Evolutionary conservation across 2,329 filamentous ascomycete genomes (phyloP), one percentile per base, ranked within the genome.

Genomic region (Raffaelea ambrosiae): DNA sequence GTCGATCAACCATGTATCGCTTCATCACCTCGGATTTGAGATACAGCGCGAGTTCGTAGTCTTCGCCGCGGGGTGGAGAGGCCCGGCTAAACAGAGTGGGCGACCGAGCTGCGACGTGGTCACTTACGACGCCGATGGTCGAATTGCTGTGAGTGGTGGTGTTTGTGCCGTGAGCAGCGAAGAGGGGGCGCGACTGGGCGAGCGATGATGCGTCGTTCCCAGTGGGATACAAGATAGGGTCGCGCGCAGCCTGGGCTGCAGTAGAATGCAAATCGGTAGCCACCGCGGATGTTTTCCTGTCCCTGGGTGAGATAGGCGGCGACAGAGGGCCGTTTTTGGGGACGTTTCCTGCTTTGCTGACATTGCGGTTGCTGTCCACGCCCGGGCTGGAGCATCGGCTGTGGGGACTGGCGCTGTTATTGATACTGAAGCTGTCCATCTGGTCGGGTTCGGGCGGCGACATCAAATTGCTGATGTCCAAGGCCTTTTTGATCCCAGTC

Each of bases 361-460:
- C n/a, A n/a, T n/a, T n/a, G 3, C 23, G 13, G 41, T 16, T 18
- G 22, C 20, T 29, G 20, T 10, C 8, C 47, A 50, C 59, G 46
- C 19, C 19, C 29, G 40, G 13, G 8, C 19, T 48, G 40, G 23
- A 18, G 20, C 23, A 43, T 44, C 44, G 58, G 50, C 53, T 51
- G 58, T 21, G 54, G 49, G 43, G 48, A 45, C 52, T 47, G 10
- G 36, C 44, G 26, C 22, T n/a, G 49, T 22, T 52, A 46, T 53
- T 50, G 36, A 66, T 63, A 42, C 56, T 62, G 59, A 81, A 82
- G 55, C 63, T 77, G 53, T 82, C 77, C 36, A 68, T 63, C 43
- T 68, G 70, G 31, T 69, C 60, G n/a, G 67, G 66, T 35, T 81
- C 78, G 20, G 79, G 79, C 29, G 79, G 79, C 20, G 79, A 83